Base-by-base conservation (phyloP, 768 basidiomycete genomes). In the Tylopilus plumbeoviolaceoides region DNA sequence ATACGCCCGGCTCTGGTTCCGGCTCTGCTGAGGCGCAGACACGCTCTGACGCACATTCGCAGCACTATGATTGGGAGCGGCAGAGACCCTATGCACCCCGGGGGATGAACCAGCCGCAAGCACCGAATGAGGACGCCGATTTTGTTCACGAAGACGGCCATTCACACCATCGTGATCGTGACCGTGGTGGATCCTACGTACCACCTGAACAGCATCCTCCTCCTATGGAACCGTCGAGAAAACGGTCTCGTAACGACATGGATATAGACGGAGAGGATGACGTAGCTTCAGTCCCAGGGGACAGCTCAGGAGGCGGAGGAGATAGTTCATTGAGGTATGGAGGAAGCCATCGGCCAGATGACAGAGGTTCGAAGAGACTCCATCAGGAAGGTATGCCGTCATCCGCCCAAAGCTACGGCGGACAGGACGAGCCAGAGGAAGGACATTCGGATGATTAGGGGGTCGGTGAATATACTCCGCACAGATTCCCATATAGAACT, bases 221-320 rank as follows among this genome's bases (percentile, higher is more conserved):
- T 51, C 58, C 69, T 63, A 59, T 71, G 62, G 79, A 79, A 44
- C 66, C 76, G 40, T 68, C 72, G 51, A 78, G 81, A 65, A 86
- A 84, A 64, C 76, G 84, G 51, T 75, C 71, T 57, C 75, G 81
- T 54, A 77, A 78, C 46, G 84, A 86, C 49, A 82, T 84, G 82
- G 84, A 87, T 39, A 73, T 79, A 44, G 82, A 83, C 50, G 79
- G 70, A 43, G 78, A 78, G 27, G 73, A 78, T 71, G 78, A 79
- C 65, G 74, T 71, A 57, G 72, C 49, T 50, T 65, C 70, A 20
- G 68, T 60, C 54, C 63, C 56, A 21, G 66, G 59, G 44, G 62
- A 59, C 55, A 62, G 51, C 53, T 64, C 59, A 67, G 65, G 58
- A 56, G 63, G 55, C 47, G 62, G 65, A 36, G 65, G 61, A 48